Percentiles rank a stretch among this genome's conserved stretches.
Evolutionary conservation across 2,329 filamentous ascomycete species (phyloP).

Genomic region (Talaromyces islandicus): DNA sequence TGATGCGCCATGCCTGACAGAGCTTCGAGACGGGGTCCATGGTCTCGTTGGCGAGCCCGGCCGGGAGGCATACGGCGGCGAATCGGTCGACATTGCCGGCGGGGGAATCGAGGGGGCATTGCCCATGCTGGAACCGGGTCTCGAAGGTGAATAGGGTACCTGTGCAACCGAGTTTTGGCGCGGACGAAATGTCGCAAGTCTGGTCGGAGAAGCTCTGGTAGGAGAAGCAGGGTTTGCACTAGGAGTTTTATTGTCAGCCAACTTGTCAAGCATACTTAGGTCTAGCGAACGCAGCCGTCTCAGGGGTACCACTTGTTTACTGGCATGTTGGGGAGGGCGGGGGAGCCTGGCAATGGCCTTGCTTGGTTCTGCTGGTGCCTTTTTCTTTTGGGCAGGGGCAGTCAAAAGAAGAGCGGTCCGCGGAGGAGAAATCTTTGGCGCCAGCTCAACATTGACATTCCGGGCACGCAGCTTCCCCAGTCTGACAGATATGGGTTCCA

Average conservation of each 20-base stretch:
- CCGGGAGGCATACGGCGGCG: slow-evolving; percentile 32
- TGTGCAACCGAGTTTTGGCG: slow-evolving; percentile 22
- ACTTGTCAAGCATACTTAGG: slow-evolving; percentile 8
- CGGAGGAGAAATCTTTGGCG: not conserved
- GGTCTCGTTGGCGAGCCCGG: slow-evolving; percentile 42
- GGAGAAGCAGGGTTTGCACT: slow-evolving; percentile 12
- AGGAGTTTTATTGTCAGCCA: slow-evolving; percentile 5
- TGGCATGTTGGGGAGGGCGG: not conserved
- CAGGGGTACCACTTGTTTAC: slow-evolving; percentile 1
- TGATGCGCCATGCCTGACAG: slow-evolving; percentile 43
- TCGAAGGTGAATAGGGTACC: slow-evolving; percentile 25
- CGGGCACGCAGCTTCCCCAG: not conserved
- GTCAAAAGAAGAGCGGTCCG: not conserved
- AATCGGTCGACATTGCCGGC: slow-evolving; percentile 29
- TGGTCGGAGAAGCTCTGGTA: slow-evolving; percentile 4
- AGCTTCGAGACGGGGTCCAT: slow-evolving; percentile 52
- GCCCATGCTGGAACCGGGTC: slow-evolving; percentile 38
- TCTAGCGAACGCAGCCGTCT: slow-evolving; percentile 2
- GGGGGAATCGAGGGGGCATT: slow-evolving; percentile 37
- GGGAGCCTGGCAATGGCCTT: slow-evolving; percentile 3
- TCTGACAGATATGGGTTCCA: not conserved
- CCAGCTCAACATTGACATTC: not conserved
- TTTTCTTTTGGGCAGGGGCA: not conserved
- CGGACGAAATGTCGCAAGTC: slow-evolving; percentile 26
- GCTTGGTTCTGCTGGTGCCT: not conserved